Conservation (phyloP, 78 protist genomes). For the Isochrysis galbana region DNA sequence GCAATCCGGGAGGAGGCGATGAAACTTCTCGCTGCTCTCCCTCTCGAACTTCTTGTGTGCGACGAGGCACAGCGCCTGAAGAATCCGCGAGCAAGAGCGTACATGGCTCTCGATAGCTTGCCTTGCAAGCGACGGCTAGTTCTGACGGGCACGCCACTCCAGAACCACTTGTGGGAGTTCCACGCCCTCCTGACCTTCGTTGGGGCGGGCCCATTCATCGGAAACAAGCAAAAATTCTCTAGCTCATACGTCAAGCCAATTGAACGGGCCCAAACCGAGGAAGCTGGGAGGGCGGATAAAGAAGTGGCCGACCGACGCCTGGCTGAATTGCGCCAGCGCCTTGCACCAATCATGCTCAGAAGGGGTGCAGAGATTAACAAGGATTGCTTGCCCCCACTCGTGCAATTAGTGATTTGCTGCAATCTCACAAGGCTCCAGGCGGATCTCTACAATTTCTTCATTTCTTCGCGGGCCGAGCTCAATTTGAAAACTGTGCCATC, state of each 20-base stretch:
- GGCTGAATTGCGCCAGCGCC: not conserved
- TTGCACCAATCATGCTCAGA: not conserved
- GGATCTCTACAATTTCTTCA: not conserved
- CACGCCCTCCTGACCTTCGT: not conserved
- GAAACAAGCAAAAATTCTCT: not conserved
- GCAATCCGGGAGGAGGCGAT: not conserved
- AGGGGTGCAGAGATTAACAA: not conserved
- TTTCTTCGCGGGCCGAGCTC: no score
- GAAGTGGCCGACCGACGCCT: not conserved
- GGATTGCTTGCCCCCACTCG: not conserved
- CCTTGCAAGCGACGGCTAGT: not conserved
- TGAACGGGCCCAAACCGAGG: not conserved
- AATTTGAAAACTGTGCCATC: not conserved
- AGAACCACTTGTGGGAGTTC: constrained; percentile 4
- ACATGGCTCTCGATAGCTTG: not conserved
- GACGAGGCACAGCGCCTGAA: constrained; percentile 87
- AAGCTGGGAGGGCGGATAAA: not conserved
- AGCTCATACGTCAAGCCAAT: not conserved
- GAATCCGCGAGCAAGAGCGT: not conserved
- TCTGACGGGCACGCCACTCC: constrained; percentile 7
- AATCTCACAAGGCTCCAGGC: not conserved
- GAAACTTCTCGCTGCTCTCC: not conserved
- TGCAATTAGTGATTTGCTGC: not conserved
- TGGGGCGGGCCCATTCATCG: not conserved
- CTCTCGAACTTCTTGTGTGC: not conserved